phyloP scores from a whole-genome alignment of 805 yeast species.

The Candida sonorensis region DNA sequence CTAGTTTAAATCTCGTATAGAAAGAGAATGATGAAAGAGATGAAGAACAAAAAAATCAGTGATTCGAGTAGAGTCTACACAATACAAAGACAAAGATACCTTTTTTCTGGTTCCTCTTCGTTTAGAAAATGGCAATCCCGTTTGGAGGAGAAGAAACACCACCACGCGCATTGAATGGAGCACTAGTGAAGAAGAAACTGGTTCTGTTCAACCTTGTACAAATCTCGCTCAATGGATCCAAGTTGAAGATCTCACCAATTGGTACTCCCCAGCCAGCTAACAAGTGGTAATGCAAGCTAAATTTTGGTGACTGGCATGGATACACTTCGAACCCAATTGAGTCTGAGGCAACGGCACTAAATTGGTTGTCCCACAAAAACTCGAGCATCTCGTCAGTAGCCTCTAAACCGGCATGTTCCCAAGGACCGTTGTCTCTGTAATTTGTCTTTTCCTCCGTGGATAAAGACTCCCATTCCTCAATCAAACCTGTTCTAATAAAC shows the following conservation, averaged over 20 bases:
- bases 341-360: conserved; percentile 11
- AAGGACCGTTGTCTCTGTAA: conserved; percentile 9
- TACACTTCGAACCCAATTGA: conserved; percentile 12
- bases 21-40: too few species aligned
- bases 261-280: conserved; percentile 29
- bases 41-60: too few species aligned
- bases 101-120: too few species aligned
- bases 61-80: too few species aligned
- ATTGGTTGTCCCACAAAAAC: conserved; percentile 10
- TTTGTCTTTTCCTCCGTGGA: conserved; percentile 2
- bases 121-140: conserved; percentile 33
- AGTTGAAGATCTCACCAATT: conserved; percentile 28
- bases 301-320: conserved; percentile 3
- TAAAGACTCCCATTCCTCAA: conserved; percentile 17
- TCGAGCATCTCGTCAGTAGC: conserved; percentile 6
- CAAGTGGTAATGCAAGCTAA: conserved; percentile 10
- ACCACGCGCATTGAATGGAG: conserved; percentile 28
- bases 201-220: conserved; percentile 21
- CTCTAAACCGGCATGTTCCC: conserved; percentile 10
- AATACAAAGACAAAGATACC: background rate
- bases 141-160: conserved; percentile 33
- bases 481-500: conserved; percentile 25
- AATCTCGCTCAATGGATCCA: conserved; percentile 21
- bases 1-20: too few species aligned
- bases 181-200: conserved; percentile 25